phyloP scores from a whole-genome alignment of 1,284 basidiomycete genomes.

The Rhodotorula sp. region DNA sequence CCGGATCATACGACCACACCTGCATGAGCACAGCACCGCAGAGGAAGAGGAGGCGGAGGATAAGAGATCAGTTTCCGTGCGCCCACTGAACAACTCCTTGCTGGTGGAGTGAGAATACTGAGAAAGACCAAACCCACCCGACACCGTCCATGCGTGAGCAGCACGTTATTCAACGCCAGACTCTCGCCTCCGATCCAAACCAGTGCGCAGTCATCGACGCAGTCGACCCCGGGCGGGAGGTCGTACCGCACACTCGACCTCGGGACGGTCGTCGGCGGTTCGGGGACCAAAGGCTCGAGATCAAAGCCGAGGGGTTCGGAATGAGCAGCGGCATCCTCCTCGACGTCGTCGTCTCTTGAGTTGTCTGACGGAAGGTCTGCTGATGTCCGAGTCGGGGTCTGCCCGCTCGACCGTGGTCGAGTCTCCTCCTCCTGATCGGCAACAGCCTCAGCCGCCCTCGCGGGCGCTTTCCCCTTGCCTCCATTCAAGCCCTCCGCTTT shows the following conservation, averaged over 20 bases:
- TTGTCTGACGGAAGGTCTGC: no score
- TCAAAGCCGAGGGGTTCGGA: slow-evolving; percentile 10
- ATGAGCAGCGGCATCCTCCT: not conserved
- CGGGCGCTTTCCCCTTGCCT: slow-evolving; percentile 30
- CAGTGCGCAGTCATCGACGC: slow-evolving; percentile 53
- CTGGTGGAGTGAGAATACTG: no score
- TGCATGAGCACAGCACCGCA: slow-evolving; percentile 46
- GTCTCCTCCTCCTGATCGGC: no score
- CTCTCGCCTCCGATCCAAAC: slow-evolving; percentile 84
- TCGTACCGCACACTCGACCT: slow-evolving; percentile 26
- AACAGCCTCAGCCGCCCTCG: not conserved
- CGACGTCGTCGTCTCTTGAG: not conserved
- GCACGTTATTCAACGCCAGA: slow-evolving; percentile 76
- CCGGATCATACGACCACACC: slow-evolving; percentile 76
- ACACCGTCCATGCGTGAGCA: slow-evolving; percentile 68
- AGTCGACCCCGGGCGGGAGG: slow-evolving; percentile 43
- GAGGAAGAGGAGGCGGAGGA: slow-evolving; percentile 17
- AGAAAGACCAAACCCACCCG: slow-evolving; percentile 36
- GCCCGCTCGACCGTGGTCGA: no score
- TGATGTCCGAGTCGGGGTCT: no score
- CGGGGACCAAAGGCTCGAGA: slow-evolving; percentile 24
- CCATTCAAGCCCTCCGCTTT: not conserved
- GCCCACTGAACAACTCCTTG: no score
- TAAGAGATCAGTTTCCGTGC: slow-evolving; percentile 22
- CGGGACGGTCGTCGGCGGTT: slow-evolving; percentile 39